Evolutionary conservation across 2,329 filamentous ascomycete genomes (phyloP).

Genomic region (Aspergillus tamarii): DNA sequence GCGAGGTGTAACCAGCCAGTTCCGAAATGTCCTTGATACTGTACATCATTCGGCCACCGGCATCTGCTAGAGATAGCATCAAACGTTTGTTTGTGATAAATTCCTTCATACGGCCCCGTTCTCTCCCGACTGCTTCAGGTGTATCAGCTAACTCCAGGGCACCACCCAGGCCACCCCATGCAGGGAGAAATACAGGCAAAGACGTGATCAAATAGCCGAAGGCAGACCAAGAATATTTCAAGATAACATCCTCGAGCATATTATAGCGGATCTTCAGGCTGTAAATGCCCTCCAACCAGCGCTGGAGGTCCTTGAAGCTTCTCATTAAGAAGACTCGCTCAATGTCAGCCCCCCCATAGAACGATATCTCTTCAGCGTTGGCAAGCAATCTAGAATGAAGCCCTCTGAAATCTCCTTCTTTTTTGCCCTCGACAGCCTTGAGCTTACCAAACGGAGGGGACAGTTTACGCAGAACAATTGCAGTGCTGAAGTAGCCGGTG

Average conservation of each 20-base stretch:
- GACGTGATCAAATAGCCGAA: slow-evolving; percentile 95
- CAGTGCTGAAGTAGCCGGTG: slow-evolving; percentile 92
- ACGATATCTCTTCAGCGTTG: slow-evolving; percentile 96
- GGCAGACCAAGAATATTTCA: slow-evolving; percentile 98
- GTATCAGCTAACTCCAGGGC: slow-evolving; percentile 63
- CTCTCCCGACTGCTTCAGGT: slow-evolving; percentile 51
- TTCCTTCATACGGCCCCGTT: slow-evolving; percentile 90
- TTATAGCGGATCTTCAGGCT: slow-evolving; percentile 98
- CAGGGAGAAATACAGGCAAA: slow-evolving; percentile 88
- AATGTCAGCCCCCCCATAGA: slow-evolving; percentile 94
- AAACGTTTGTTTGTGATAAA: slow-evolving; percentile 99
- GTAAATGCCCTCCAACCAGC: slow-evolving; percentile 98
- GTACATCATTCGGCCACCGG: slow-evolving; percentile 98
- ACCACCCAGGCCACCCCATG: slow-evolving; percentile 85
- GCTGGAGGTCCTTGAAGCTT: slow-evolving; percentile 89
- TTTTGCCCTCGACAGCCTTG: slow-evolving; percentile 92
- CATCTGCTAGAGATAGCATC: slow-evolving; percentile 95
- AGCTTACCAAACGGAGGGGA: slow-evolving; percentile 96
- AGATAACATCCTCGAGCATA: slow-evolving; percentile 95
- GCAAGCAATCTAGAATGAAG: slow-evolving; percentile 90
- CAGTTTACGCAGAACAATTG: slow-evolving; percentile 81
- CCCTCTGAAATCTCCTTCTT: slow-evolving; percentile 92
- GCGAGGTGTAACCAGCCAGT: slow-evolving; percentile 90
- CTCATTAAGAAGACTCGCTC: slow-evolving; percentile 90
- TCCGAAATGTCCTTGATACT: slow-evolving; percentile 98